phyloP scores from a whole-genome alignment of 2,329 filamentous ascomycete genomes.

The Thelonectria rubi region DNA sequence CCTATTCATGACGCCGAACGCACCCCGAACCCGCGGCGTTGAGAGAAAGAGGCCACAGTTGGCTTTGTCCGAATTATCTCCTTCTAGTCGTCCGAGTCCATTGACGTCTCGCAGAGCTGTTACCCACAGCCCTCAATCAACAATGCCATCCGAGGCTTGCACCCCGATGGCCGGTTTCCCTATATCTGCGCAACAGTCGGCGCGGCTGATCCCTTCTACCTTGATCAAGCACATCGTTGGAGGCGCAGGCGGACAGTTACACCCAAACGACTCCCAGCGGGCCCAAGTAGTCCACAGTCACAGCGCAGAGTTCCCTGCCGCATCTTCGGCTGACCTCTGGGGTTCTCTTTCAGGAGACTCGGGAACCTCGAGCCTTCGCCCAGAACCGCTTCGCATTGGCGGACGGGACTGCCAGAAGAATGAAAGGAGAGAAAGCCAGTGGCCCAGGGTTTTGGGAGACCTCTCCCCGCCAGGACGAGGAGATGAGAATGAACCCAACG shows the following conservation, averaged over 20 bases:
- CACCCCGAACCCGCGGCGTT: background rate
- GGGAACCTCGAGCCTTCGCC: conserved; percentile 35
- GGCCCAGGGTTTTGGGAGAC: conserved; percentile 28
- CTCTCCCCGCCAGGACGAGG: conserved; percentile 11
- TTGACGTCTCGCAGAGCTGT: conserved; percentile 5
- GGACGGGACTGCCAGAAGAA: conserved; percentile 17
- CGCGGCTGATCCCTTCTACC: conserved; percentile 39
- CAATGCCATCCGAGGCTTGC: conserved; percentile 24
- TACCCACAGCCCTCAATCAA: conserved; percentile 25
- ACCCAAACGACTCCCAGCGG: conserved; percentile 31
- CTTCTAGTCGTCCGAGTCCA: conserved; percentile 22
- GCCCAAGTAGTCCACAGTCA: conserved; percentile 32
- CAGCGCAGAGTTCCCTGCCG: conserved; percentile 23
- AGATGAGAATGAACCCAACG: background rate
- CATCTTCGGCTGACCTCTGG: conserved; percentile 38
- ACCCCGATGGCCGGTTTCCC: conserved; percentile 43
- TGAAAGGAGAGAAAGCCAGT: conserved; percentile 20
- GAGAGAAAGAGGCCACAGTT: background rate
- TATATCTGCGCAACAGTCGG: conserved; percentile 35
- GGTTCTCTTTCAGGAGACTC: conserved; percentile 25
- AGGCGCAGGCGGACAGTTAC: conserved; percentile 37
- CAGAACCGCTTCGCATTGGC: conserved; percentile 39
- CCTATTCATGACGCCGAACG: background rate
- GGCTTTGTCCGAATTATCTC: conserved; percentile 1
- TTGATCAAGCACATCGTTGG: conserved; percentile 37